These are phyloP conservation scores for Plasmodium chabaudi DNA, from an alignment of 169 alveolate species.

Conservation along the genomic window DNA sequence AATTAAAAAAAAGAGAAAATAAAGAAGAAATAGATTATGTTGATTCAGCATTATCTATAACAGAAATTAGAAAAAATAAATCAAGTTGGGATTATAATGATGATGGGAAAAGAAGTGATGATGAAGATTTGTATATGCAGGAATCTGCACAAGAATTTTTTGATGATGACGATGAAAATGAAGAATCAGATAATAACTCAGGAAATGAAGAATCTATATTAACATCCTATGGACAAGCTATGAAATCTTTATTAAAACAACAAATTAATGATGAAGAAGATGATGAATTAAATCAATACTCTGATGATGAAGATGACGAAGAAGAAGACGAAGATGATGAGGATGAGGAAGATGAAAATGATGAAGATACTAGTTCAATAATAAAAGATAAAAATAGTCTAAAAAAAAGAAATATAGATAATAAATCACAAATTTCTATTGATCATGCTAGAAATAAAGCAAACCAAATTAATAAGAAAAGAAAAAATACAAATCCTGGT, in stretches of 20 bases:
- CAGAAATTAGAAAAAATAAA: conserved; percentile 54
- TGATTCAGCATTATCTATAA: conserved; percentile 61
- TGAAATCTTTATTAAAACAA: conserved; percentile 61
- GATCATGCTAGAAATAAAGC: conserved; percentile 30
- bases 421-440: neutral
- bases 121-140: conserved; percentile 62
- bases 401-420: conserved; percentile 13
- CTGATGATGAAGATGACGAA: conserved; percentile 63
- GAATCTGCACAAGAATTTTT: conserved; percentile 45
- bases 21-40: conserved; percentile 74
- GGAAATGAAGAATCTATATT: conserved; percentile 45
- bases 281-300: conserved; percentile 71
- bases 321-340: conserved; percentile 26
- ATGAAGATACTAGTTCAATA: conserved; percentile 12
- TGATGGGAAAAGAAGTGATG: conserved; percentile 77
- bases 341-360: conserved; percentile 69
- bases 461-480: conserved; percentile 43
- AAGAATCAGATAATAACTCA: conserved; percentile 61
- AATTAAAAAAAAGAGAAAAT: conserved; percentile 68
- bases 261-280: conserved; percentile 76
- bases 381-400: neutral
- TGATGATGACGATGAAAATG: conserved; percentile 75
- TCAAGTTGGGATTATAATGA: conserved; percentile 73
- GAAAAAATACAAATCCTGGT: conserved; percentile 3
- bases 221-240: conserved; percentile 71